Evolutionary conservation across 495 filamentous ascomycete species (phyloP), one percentile per base, ranked within the genome.

Genomic region (Pseudomonodictys pantanalensis): DNA sequence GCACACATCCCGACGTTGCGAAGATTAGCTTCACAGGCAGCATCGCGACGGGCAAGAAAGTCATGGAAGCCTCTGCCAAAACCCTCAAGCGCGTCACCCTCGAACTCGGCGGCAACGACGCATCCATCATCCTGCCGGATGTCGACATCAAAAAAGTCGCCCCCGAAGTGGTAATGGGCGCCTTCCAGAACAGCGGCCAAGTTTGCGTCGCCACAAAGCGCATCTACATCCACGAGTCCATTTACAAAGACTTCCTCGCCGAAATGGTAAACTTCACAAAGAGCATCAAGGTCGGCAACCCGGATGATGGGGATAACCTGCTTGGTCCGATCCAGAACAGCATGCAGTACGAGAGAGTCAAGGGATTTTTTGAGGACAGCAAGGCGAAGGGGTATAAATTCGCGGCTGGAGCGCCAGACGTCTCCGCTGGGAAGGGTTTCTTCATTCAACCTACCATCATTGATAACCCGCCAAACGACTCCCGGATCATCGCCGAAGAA

Each of bases 21-120:
- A 87, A 88, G 75, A 84, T 88, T 67, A 79, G 73, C 52, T 89
- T 90, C 70, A 89, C 86, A 0, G 86, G 86, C 3, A 85, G 83
- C 5, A 82, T 78, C 26, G 68, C 76, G 0, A 86, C 84, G 0
- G 86, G 86, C 11, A 85, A 85, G 69, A 78, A 75, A 35, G 80
- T 90, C 44, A 81, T 86, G 77, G 80, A 75, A 15, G 77, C 75
- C 39, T 81, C 78, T 63, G 76, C 84, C 7, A 78, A 77, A 65
- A 86, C 83, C 0, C 66, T 90, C 35, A 89, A 89, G 70, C 72
- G 79, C 4, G 71, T 84, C 0, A 85, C 80, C 0, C 72, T 85
- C 4, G 82, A 86, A 64, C 63, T 82, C 30, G 86, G 85, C 18
- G 87, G 87, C 30, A 89, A 90, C 66, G 82, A 89, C 68, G 80